phyloP scores from a whole-genome alignment of 768 basidiomycete genomes.

The Suillus variegatus region DNA sequence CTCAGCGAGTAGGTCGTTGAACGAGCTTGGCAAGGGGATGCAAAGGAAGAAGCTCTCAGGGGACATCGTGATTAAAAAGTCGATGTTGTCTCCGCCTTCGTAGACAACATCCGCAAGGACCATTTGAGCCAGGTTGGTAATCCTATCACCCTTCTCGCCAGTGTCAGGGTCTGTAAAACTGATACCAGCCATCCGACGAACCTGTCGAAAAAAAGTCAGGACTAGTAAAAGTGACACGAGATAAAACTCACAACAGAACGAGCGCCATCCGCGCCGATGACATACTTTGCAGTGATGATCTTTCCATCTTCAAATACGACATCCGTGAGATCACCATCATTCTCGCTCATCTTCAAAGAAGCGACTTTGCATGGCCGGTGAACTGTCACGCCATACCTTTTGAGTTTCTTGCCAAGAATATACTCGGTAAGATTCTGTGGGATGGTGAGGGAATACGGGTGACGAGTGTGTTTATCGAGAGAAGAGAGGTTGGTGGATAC shows the following conservation, averaged over 20 bases:
- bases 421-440: slow-evolving; percentile 48
- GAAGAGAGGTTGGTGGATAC: slow-evolving; percentile 31
- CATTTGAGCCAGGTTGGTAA: slow-evolving; percentile 40
- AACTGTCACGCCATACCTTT: slow-evolving; percentile 33
- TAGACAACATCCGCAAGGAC: slow-evolving; percentile 50
- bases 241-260: slow-evolving; percentile 40
- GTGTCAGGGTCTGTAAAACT: slow-evolving; percentile 46
- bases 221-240: not conserved
- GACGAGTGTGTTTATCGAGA: slow-evolving; percentile 43
- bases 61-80: slow-evolving; percentile 26
- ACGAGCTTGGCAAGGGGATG: slow-evolving; percentile 37
- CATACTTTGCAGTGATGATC: slow-evolving; percentile 43
- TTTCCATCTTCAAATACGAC: slow-evolving; percentile 50
- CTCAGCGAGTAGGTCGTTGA: slow-evolving; percentile 20
- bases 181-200: slow-evolving; percentile 43
- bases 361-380: slow-evolving; percentile 41
- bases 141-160: slow-evolving; percentile 17
- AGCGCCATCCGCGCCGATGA: slow-evolving; percentile 54
- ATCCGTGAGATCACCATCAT: slow-evolving; percentile 32
- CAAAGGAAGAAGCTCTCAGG: slow-evolving; percentile 35
- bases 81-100: slow-evolving; percentile 6
- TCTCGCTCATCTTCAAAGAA: slow-evolving; percentile 34
- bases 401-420: slow-evolving; percentile 37
- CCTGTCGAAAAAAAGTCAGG: slow-evolving; percentile 26
- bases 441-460: slow-evolving; percentile 42